Conservation (phyloP, 331 rosid species). For the Arachis monticola region DNA sequence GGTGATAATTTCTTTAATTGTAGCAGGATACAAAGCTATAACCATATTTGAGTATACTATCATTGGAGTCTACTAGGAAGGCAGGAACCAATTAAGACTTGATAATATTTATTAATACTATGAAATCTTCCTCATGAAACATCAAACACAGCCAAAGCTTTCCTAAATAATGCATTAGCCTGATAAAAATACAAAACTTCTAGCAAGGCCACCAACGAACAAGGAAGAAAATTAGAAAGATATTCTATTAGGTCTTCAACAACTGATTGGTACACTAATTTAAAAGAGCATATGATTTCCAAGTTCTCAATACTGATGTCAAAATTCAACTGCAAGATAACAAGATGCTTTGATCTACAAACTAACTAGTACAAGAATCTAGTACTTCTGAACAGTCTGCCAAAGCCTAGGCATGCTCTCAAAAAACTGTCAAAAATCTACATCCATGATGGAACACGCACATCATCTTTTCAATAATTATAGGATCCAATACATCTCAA, state of each 20-base stretch:
- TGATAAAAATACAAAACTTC: conserved; percentile 20
- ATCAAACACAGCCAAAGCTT: conserved; percentile 21
- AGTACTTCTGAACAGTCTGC: conserved; percentile 27
- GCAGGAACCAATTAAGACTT: not conserved
- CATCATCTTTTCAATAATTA: conserved; percentile 28
- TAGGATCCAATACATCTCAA: conserved; percentile 16
- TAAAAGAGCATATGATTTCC: conserved; percentile 7
- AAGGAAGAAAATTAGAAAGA: conserved; percentile 21
- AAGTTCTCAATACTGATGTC: conserved; percentile 30
- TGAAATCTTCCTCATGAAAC: conserved; percentile 16
- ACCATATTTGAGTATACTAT: conserved; percentile 3
- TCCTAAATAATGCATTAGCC: conserved; percentile 22
- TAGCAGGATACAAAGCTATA: not conserved
- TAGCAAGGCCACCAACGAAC: conserved; percentile 2
- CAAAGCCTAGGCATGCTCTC: conserved; percentile 20
- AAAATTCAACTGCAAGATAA: conserved; percentile 30
- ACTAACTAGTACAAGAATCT: conserved; percentile 27
- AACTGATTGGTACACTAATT: conserved; percentile 13
- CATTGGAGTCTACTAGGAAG: not conserved
- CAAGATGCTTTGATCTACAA: conserved; percentile 28
- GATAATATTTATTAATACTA: not conserved
- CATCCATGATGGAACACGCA: conserved; percentile 8
- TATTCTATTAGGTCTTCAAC: conserved; percentile 17
- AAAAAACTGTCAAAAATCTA: conserved; percentile 24
- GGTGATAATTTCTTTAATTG: not conserved